These are phyloP conservation scores for Gossypium australe DNA, from an alignment of 345 rosid genomes.

Conservation along the genomic window DNA sequence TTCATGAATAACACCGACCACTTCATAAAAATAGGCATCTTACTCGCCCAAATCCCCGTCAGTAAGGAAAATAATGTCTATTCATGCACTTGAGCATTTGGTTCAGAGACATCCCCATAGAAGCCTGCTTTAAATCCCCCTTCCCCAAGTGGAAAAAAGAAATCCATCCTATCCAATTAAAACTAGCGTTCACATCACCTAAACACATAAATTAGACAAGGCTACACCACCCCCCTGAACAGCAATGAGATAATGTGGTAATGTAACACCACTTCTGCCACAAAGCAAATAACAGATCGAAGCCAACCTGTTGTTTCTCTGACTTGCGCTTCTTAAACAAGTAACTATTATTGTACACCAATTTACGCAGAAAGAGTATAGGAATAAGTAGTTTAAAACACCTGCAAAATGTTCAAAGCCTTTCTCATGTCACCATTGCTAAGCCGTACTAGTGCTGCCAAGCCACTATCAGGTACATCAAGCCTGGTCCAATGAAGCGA, in stretches of 20 bases:
- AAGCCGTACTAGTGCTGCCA: slow-evolving; percentile 76
- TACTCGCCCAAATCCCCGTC: neutral
- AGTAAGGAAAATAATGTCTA: neutral
- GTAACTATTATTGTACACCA: neutral
- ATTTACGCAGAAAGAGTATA: neutral
- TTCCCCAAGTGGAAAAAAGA: neutral
- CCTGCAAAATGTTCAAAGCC: slow-evolving; percentile 97
- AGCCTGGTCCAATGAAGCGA: slow-evolving; percentile 43
- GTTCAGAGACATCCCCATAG: neutral
- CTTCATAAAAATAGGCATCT: neutral
- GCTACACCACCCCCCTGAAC: neutral
- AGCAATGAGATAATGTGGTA: neutral
- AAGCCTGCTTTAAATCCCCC: neutral
- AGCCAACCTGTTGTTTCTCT: neutral
- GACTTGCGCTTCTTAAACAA: neutral
- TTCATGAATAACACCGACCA: slow-evolving; percentile 1
- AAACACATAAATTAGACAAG: neutral
- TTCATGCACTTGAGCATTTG: neutral
- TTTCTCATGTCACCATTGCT: slow-evolving; percentile 99
- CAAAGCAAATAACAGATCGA: neutral
- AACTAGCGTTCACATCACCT: neutral
- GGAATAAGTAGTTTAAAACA: slow-evolving; percentile 22
- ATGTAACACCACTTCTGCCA: neutral
- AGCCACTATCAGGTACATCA: slow-evolving; percentile 69
- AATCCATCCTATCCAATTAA: neutral